These are phyloP conservation scores for Cladophialophora psammophila DNA, from an alignment of 2,329 filamentous ascomycete genomes.

Conservation along the genomic window DNA sequence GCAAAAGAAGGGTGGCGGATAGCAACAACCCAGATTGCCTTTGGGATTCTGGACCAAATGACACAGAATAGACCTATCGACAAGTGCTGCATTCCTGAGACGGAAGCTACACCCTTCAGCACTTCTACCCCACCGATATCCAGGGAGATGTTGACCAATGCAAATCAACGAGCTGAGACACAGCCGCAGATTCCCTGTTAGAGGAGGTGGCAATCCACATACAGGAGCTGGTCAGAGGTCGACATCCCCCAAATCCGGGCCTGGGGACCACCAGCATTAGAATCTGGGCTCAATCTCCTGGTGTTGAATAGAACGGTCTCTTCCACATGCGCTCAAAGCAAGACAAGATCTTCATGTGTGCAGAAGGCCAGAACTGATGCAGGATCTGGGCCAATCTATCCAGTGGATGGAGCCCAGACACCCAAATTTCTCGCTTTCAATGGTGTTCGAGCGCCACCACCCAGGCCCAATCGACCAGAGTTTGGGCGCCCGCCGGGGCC, in stretches of 20 bases:
- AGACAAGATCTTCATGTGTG: not conserved
- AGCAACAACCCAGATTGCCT: not conserved
- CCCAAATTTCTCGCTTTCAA: not conserved
- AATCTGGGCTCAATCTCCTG: slow-evolving; percentile 4
- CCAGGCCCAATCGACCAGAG: not conserved
- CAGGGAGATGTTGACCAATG: not conserved
- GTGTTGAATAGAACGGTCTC: not conserved
- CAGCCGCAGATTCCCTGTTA: not conserved
- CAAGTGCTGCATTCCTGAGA: not conserved
- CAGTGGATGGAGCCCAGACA: not conserved
- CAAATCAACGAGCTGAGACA: slow-evolving; percentile 1
- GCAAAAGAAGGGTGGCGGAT: not conserved
- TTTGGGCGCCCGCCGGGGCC: not conserved
- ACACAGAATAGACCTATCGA: not conserved
- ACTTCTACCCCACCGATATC: not conserved
- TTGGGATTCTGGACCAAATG: slow-evolving; percentile 2
- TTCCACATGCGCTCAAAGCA: slow-evolving; percentile 3
- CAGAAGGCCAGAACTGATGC: not conserved
- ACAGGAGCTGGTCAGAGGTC: not conserved
- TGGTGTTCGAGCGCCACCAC: not conserved
- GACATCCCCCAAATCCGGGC: not conserved
- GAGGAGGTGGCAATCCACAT: not conserved
- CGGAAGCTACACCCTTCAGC: not conserved
- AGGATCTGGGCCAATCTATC: not conserved
- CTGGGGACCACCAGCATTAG: not conserved